phyloP scores from a whole-genome alignment of 2,329 filamentous ascomycete species.

The Pseudogymnoascus sp. region DNA sequence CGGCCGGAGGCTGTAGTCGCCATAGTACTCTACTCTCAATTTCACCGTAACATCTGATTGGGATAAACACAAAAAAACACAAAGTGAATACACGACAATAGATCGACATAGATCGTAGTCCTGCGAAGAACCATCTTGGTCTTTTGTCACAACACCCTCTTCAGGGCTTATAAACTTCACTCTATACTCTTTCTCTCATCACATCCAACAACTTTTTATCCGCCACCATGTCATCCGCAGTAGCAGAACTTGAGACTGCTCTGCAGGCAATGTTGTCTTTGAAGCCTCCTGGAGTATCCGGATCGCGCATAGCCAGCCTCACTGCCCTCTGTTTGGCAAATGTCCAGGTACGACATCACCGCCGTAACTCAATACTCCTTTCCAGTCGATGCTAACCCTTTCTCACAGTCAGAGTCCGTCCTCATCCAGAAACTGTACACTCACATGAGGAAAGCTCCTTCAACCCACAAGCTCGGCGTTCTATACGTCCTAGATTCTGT shows the following conservation, averaged over 20 bases:
- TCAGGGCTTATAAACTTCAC: not conserved
- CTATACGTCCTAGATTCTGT: conserved; percentile 99
- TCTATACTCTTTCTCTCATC: conserved; percentile 12
- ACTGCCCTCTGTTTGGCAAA: conserved; percentile 83
- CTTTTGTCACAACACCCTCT: conserved; percentile 2
- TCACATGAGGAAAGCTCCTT: conserved; percentile 90
- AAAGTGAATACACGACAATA: conserved; percentile 8
- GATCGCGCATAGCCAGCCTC: conserved; percentile 81
- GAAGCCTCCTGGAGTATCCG: conserved; percentile 90
- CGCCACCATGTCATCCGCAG: conserved; percentile 68
- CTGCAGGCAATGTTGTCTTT: conserved; percentile 86
- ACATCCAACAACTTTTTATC: not conserved
- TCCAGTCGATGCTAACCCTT: conserved; percentile 15
- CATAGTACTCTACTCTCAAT: not conserved
- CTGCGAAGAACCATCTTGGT: conserved; percentile 10
- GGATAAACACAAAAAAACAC: not conserved
- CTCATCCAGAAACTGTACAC: conserved; percentile 95
- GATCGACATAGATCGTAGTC: conserved; percentile 13
- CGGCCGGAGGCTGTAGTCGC: conserved; percentile 7
- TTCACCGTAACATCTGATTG: conserved; percentile 7
- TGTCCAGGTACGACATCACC: conserved; percentile 60
- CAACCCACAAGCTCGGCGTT: conserved; percentile 95
- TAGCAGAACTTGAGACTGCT: conserved; percentile 83
- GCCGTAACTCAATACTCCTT: conserved; percentile 20
- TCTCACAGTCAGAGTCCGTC: conserved; percentile 75